A percentile compares a stretch with the other conserved stretches of the same genome.
Conservation (phyloP, 2,329 filamentous ascomycete species). For the Trichoderma koningii region DNA sequence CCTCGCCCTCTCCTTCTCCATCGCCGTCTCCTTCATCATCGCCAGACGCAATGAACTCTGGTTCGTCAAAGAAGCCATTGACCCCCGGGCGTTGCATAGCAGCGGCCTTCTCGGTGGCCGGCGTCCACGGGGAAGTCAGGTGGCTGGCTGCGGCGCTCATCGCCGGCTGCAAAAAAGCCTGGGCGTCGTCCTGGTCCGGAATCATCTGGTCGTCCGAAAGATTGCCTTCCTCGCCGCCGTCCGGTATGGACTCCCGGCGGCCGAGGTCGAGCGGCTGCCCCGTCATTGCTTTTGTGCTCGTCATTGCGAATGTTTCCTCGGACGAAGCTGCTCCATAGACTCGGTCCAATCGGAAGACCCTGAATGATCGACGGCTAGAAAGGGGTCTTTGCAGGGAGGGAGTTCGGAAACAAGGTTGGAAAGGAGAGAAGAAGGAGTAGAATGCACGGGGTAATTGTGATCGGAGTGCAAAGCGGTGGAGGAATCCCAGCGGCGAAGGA, state of each 20-base stretch:
- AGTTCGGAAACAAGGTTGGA: neutral
- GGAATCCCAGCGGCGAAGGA: neutral
- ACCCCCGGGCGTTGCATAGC: constrained; percentile 51
- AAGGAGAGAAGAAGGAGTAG: neutral
- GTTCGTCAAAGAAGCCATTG: constrained; percentile 34
- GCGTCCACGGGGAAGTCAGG: constrained; percentile 56
- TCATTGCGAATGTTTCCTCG: constrained; percentile 1
- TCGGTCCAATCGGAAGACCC: neutral
- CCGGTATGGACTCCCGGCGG: neutral
- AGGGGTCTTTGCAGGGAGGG: too few species aligned
- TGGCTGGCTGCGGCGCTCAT: constrained; percentile 60
- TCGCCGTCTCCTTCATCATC: constrained; percentile 25
- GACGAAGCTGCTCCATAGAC: neutral
- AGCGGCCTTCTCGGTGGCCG: constrained; percentile 59
- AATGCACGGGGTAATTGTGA: neutral
- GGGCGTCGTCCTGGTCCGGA: constrained; percentile 56
- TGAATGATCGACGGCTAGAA: too few species aligned
- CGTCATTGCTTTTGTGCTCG: neutral
- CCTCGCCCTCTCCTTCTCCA: constrained; percentile 27
- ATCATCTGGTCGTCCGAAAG: constrained; percentile 34
- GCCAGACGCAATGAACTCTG: constrained; percentile 28
- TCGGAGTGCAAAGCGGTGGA: neutral
- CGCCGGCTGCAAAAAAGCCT: constrained; percentile 61
- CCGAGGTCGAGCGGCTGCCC: neutral
- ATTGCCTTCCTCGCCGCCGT: constrained; percentile 22